Evolutionary conservation across 2,329 filamentous ascomycete species (phyloP), one percentile per base, ranked within the genome.

Genomic region (Aureobasidium sp.): DNA sequence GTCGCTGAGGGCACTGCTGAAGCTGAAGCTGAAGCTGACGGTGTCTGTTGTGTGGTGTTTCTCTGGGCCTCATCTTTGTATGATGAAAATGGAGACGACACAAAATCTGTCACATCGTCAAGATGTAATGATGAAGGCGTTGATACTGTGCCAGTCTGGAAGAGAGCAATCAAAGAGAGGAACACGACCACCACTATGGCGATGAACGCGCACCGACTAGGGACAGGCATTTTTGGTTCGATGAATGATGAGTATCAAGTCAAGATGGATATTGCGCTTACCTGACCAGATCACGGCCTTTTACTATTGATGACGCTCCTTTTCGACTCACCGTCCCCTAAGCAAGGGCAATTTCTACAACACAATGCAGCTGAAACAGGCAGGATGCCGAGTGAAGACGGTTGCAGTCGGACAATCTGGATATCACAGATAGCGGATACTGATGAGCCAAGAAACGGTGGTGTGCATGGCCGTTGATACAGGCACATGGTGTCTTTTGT

Each of bases 381-480:
- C 37, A 54, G 32, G 50, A 30, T 41, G 50, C 50, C 50, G 50
- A 32, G 15, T 54, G 10, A 32, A 42, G 50, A 54, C 50, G 50
- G 42, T 54, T 39, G 36, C 47, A n/a, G 37, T 16, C 37, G 25
- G 37, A 41, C 10, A 54, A 54, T 54, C 37, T 54, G 50, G 25
- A 42, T 42, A 54, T 32, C 37, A 42, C 21, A 30, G 25, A 21
- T 30, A 27, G 50, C 32, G 50, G 37, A 54, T 54, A 30, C 50
- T 54, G 50, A 54, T 54, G 37, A 54, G 50, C 50, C 50, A 54
- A 54, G 50, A 54, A 54, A 54, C 50, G 50, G 50, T 54, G 4
- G 36, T 54, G 50, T 42, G 37, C 27, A n/a, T 54, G 29, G 37
- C 50, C 50, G 50, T 54, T 54, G 25, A 30, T 32, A 11, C 50